phyloP scores from a whole-genome alignment of 2,329 filamentous ascomycete species.

The Fonsecaea nubica region DNA sequence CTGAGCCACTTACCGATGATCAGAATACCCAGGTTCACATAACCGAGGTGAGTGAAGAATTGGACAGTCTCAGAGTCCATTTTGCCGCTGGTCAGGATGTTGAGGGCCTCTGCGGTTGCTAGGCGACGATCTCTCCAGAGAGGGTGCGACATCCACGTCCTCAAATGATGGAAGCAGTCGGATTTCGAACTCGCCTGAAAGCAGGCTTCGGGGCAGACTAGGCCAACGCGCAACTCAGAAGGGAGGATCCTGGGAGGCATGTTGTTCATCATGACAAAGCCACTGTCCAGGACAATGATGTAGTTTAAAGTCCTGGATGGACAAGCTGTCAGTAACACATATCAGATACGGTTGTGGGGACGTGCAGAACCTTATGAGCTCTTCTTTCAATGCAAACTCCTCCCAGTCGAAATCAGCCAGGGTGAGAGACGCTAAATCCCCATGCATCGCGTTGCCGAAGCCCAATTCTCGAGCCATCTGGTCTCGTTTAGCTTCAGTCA shows the following conservation, averaged over 20 bases:
- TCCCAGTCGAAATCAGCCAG: constrained; percentile 10
- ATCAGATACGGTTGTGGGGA: not conserved
- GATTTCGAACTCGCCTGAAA: constrained; percentile 17
- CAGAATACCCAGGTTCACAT: constrained; percentile 18
- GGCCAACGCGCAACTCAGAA: not conserved
- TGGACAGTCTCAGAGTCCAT: not conserved
- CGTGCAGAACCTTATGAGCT: constrained; percentile 19
- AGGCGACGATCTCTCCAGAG: not conserved
- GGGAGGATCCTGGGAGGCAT: constrained; percentile 11
- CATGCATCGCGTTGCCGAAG: constrained; percentile 11
- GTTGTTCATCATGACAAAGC: constrained; percentile 21
- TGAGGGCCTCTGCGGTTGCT: not conserved
- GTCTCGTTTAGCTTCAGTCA: no score
- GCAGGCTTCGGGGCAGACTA: constrained; percentile 22
- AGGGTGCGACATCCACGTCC: constrained; percentile 13
- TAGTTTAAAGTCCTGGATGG: constrained; percentile 17
- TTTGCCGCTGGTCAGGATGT: not conserved
- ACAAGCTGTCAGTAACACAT: no score
- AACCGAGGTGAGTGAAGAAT: constrained; percentile 15
- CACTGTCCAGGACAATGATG: constrained; percentile 15
- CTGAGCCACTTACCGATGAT: constrained; percentile 1
- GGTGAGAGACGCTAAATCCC: not conserved
- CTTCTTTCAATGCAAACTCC: constrained; percentile 17
- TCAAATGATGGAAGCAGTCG: constrained; percentile 12
- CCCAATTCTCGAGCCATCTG: constrained; percentile 20